Base-by-base conservation (phyloP, 2,329 filamentous ascomycete genomes). In the Fusarium oxysporum region DNA sequence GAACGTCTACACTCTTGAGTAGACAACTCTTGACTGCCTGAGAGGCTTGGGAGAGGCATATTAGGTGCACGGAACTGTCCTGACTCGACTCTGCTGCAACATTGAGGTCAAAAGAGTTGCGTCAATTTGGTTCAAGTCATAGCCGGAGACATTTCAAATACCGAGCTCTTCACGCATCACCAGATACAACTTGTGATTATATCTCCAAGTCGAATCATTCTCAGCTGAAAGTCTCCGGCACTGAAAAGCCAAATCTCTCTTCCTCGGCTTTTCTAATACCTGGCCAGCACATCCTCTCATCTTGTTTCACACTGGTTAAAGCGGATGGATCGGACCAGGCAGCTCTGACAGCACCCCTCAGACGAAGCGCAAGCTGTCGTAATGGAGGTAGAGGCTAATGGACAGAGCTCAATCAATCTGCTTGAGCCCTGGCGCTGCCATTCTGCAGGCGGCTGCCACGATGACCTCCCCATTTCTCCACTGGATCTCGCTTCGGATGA, bases 341-440 rank as follows among this genome's bases (percentile, higher is more conserved):
- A 68, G 37, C 68, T 72, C 64, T 77, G 64, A 77, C 63, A 57
- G 63, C 62, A 63, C 63, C 66, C 65, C 65, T 68, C 51, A 67
- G 45, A 41, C 74, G 72, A 72, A 75, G 74, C 64, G 68, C 45
- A 68, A 72, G 70, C 72, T 76, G 65, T 77, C 51, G 74, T 68
- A 33, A 78, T 77, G 74, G 76, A 78, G 68, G 69, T 78, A 68
- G 76, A 74, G 57, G 54, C 73, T 17, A 77, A 67, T 50, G 65
- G 67, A n/a, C 74, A 77, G 71, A 75, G 43, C 56, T 73, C 76
- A 48, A 68, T 74, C 37, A 71, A 68, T 53, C 60, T 77, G 53
- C 71, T 78, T 45, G 76, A 78, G 69, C 62, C 71, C 40, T 78
- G 76, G 76, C 67, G 71, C 30, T 57, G 63, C 62, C 68, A 71